Evolutionary conservation across 805 yeast genomes (phyloP).

Genomic region (Candida incommunis): DNA sequence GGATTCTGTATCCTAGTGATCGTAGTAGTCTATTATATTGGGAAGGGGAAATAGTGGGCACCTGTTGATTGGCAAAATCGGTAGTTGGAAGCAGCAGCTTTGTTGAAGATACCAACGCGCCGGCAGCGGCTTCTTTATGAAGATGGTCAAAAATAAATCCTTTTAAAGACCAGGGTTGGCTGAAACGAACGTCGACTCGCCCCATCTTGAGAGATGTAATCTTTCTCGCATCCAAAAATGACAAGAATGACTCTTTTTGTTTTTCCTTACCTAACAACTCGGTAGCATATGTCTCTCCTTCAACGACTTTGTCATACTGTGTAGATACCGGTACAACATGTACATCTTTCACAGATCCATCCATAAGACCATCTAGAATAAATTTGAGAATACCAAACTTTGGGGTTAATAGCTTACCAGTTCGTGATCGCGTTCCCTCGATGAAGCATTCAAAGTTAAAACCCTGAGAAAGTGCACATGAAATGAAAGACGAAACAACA

Average conservation of each 20-base stretch:
- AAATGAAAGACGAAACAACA: conserved; percentile 29
- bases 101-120: conserved; percentile 1
- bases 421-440: conserved; percentile 54
- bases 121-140: conserved; percentile 8
- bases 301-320: conserved; percentile 47
- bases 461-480: conserved; percentile 34
- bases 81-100: neutral
- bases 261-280: conserved; percentile 46
- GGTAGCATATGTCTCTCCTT: conserved; percentile 36
- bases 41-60: conserved; percentile 1
- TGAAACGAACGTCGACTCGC: conserved; percentile 27
- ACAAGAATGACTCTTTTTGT: conserved; percentile 34
- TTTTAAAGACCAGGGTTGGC: conserved; percentile 28
- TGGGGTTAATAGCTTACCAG: conserved; percentile 49
- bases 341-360: conserved; percentile 27
- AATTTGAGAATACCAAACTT: conserved; percentile 47
- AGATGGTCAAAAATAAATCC: conserved; percentile 20
- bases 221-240: conserved; percentile 21
- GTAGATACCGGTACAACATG: conserved; percentile 43
- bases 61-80: conserved; percentile 5
- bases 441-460: conserved; percentile 44
- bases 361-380: conserved; percentile 31
- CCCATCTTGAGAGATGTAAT: conserved; percentile 24
- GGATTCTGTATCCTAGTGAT: conserved; percentile 37
- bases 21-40: conserved; percentile 23